These are phyloP conservation scores for Naumovozyma castellii DNA, from an alignment of 805 yeast species.

Conservation along the genomic window DNA sequence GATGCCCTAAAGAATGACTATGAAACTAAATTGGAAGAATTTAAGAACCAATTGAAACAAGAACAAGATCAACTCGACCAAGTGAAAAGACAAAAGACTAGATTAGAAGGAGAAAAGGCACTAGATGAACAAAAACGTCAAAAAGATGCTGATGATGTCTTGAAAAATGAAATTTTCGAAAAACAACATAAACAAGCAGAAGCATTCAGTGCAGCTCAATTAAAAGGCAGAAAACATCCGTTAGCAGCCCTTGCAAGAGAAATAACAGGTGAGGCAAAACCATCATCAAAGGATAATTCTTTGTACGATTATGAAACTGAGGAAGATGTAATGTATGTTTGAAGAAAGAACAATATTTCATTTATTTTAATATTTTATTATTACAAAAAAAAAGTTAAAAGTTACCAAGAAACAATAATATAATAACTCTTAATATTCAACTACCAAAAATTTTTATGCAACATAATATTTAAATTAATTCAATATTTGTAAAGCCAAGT, in stretches of 20 bases:
- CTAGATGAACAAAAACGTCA: conserved; percentile 8
- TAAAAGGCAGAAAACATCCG: not conserved
- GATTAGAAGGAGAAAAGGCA: conserved; percentile 10
- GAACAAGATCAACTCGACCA: conserved; percentile 11
- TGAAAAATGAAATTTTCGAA: conserved; percentile 1
- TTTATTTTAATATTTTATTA: not conserved
- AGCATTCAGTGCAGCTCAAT: conserved; percentile 7
- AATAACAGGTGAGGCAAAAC: conserved; percentile 1
- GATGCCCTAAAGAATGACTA: conserved; percentile 13
- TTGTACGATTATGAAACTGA: conserved; percentile 19
- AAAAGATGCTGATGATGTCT: conserved; percentile 5
- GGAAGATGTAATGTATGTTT: conserved; percentile 14
- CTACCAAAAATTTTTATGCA: not conserved
- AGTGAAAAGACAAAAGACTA: conserved; percentile 7
- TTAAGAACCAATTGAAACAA: conserved; percentile 3
- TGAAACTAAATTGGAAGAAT: conserved; percentile 10
- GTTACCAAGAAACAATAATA: too few relatives aligned
- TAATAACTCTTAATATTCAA: too few relatives aligned
- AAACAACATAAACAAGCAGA: conserved; percentile 8
- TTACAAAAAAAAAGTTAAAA: too few relatives aligned
- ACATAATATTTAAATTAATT: not conserved
- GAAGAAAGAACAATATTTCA: too few relatives aligned
- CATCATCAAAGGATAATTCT: conserved; percentile 9
- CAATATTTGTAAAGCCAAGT: too few relatives aligned
- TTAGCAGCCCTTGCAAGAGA: conserved; percentile 1